Base-by-base conservation (phyloP, 805 yeast species). In the Teunomyces cretensis region DNA sequence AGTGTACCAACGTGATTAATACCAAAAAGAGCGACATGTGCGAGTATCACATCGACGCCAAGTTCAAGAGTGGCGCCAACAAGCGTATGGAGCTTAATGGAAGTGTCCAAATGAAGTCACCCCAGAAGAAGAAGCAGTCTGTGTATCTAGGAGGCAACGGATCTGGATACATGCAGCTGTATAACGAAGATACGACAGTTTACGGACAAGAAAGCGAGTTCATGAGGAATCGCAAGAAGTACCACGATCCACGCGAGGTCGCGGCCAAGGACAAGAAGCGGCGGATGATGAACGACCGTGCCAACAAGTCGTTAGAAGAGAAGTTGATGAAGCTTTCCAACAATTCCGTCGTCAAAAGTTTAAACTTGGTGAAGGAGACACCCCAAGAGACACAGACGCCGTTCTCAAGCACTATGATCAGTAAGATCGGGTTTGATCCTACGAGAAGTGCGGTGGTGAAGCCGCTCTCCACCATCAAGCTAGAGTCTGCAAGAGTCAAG, bases 1-100 rank as follows among this genome's bases (percentile, higher is more conserved):
- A 61, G 6, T 91, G 98, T 64, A 67, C 66, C 9, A 68, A 76
- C 4, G 83, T 87, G 33, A 78, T 90, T 3, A 81, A 89, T 56
- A 64, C 60, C 15, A 64, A 75, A 7, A 72, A 70, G 33, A 67
- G 78, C 5, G 76, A 74, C 17, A 75, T 79, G 47, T 91, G 98
- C 63, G 81, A 80, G 9, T 88, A 68, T 55, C 98, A 91, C 57
- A 69, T 76, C 13, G 92, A 88, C 49, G 52, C 73, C 39, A 72
- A 79, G 36, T 69, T 80, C 44, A 73, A 76, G 36, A 72, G 72
- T 37, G 63, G 78, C 0, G 76, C 80, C 15, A 74, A 82, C n/a
- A 74, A 78, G 49, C 70, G 98, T 49, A 78, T 88, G 71, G 98
- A 91, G 61, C 70, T 92, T 43, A 86, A 81, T 61, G 79, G 86